A percentile compares a stretch with the other conserved stretches of the same genome.
phyloP scores from a whole-genome alignment of 306 rosid genomes.

The Cicer cuneatum region DNA sequence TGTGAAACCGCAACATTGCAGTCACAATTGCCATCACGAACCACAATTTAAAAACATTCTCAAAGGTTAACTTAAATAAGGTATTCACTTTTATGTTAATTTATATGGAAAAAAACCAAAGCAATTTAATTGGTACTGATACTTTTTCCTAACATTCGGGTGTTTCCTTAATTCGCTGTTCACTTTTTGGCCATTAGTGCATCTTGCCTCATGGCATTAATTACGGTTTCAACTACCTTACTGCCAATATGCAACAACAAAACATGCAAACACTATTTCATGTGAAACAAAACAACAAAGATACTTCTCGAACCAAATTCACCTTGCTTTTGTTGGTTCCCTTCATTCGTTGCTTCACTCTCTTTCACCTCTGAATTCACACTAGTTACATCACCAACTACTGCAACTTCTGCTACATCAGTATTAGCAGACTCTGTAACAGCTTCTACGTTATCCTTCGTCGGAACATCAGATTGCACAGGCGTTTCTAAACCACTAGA shows the following conservation, averaged over 20 bases:
- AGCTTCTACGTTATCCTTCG: conserved; percentile 41
- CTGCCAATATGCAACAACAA: conserved; percentile 15
- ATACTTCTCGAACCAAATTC: conserved; percentile 23
- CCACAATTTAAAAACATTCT: neutral
- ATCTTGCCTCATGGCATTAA: neutral
- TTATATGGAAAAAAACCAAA: neutral
- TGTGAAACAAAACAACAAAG: conserved; percentile 1
- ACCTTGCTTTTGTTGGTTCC: conserved; percentile 79
- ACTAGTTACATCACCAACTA: conserved; percentile 47
- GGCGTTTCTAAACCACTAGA: conserved; percentile 47
- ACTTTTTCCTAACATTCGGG: neutral
- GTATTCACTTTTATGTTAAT: conserved; percentile 2
- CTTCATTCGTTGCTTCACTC: conserved; percentile 52
- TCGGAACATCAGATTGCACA: conserved; percentile 49
- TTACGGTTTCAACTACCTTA: neutral
- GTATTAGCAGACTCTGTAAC: conserved; percentile 46
- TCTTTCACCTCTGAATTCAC: conserved; percentile 54
- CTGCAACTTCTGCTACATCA: conserved; percentile 54
- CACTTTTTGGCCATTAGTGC: neutral
- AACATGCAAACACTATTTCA: conserved; percentile 20
- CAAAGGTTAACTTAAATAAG: conserved; percentile 1
- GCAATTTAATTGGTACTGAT: neutral
- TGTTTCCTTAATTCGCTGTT: neutral
- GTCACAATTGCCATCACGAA: neutral
- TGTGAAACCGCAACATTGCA: neutral